phyloP scores from a whole-genome alignment of 345 rosid species.

The Gossypium turneri region DNA sequence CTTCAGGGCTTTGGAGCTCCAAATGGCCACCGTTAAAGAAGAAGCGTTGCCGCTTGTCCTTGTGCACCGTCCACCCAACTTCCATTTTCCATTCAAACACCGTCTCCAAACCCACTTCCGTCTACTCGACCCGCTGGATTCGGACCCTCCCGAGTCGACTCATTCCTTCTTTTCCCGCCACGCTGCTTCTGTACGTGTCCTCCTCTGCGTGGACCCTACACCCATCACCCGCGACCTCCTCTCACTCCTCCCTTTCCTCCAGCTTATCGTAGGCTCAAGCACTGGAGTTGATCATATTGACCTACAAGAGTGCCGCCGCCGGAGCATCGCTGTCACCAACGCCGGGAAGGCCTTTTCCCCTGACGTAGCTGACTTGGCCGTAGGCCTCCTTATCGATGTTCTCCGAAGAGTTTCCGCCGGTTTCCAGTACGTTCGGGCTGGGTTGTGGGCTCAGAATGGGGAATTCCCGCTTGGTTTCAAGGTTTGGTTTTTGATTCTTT shows the following conservation, averaged over 20 bases:
- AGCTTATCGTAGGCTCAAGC: slow-evolving; percentile 33
- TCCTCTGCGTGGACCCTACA: slow-evolving; percentile 30
- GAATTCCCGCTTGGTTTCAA: slow-evolving; percentile 36
- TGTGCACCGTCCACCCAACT: slow-evolving; percentile 28
- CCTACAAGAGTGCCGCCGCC: slow-evolving; percentile 38
- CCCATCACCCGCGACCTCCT: slow-evolving; percentile 29
- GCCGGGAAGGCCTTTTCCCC: slow-evolving; percentile 34
- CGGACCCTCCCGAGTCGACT: slow-evolving; percentile 16
- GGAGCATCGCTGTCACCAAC: slow-evolving; percentile 36
- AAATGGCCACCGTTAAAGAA: slow-evolving; percentile 10
- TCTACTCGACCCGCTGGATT: slow-evolving; percentile 30
- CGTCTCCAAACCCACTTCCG: slow-evolving; percentile 20
- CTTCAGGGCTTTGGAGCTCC: not conserved
- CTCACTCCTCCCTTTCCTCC: slow-evolving; percentile 28
- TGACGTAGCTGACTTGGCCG: slow-evolving; percentile 42
- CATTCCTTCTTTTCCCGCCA: slow-evolving; percentile 28
- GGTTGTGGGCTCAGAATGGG: slow-evolving; percentile 28
- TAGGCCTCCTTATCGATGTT: slow-evolving; percentile 40
- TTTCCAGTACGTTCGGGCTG: slow-evolving; percentile 29
- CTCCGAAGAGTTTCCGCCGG: slow-evolving; percentile 30
- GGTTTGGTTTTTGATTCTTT: slow-evolving; percentile 21
- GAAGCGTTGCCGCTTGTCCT: slow-evolving; percentile 23
- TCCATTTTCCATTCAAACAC: slow-evolving; percentile 4
- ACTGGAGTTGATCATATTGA: slow-evolving; percentile 41
- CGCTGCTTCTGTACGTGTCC: slow-evolving; percentile 27